These are phyloP conservation scores for Euphorbia schlechtendalii DNA, from an alignment of 441 rosid species.

Conservation along the genomic window DNA sequence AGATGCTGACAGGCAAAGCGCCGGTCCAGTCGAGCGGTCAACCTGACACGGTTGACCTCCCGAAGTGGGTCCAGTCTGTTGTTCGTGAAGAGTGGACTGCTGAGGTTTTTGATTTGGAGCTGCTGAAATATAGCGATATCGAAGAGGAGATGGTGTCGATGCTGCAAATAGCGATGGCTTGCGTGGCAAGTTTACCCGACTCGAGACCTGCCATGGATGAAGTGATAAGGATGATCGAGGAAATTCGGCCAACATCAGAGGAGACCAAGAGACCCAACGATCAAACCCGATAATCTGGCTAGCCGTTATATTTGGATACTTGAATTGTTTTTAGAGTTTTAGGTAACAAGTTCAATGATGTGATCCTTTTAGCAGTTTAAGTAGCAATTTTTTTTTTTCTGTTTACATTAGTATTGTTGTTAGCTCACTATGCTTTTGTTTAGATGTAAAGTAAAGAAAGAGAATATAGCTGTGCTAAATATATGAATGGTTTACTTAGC, in stretches of 20 bases:
- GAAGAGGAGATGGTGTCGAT: slow-evolving; percentile 97
- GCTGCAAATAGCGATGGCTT: slow-evolving; percentile 89
- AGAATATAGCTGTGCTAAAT: too few relatives aligned
- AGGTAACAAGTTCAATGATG: background rate
- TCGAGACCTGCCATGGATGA: slow-evolving; percentile 70
- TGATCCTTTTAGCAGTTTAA: background rate
- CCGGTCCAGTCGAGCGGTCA: slow-evolving; percentile 56
- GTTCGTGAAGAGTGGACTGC: slow-evolving; percentile 97
- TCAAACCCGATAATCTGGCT: slow-evolving; percentile 23
- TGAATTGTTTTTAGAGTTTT: background rate
- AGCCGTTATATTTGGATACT: too few relatives aligned
- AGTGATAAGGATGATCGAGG: slow-evolving; percentile 58
- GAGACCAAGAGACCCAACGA: slow-evolving; percentile 27
- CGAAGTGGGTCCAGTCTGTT: slow-evolving; percentile 89
- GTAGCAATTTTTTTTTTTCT: background rate
- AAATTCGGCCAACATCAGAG: slow-evolving; percentile 42
- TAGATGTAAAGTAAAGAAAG: background rate
- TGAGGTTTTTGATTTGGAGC: slow-evolving; percentile 78
- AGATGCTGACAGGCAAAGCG: slow-evolving; percentile 80
- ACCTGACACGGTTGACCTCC: slow-evolving; percentile 71
- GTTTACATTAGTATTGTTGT: background rate
- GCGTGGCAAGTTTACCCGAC: slow-evolving; percentile 67
- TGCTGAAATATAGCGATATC: slow-evolving; percentile 55
- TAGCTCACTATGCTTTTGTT: background rate
- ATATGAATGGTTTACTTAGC: background rate